Evolutionary conservation across 164 flowering plant species (phyloP).

Genomic region (Annona cherimola): DNA sequence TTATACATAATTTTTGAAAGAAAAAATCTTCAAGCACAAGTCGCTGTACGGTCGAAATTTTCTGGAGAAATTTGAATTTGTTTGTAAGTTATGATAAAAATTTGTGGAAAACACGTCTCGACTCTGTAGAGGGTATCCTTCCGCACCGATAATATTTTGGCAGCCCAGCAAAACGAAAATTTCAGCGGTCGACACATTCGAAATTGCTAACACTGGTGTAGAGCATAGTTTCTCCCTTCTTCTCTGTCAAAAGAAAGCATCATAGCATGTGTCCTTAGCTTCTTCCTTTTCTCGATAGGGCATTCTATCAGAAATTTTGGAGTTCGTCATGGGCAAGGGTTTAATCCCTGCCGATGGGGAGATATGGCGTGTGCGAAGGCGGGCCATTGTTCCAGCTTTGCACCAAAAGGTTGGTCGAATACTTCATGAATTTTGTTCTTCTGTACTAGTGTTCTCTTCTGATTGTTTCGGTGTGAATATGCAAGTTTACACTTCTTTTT

Average conservation of each 20-base stretch:
- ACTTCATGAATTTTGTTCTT: neutral
- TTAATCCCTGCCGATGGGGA: constrained; percentile 99
- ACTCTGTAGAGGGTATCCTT: no score
- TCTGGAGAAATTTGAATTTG: no score
- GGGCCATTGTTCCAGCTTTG: constrained; percentile 94
- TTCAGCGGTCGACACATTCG: no score
- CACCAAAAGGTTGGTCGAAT: constrained; percentile 84
- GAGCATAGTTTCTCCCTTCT: no score
- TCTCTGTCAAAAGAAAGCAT: neutral
- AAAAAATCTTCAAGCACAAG: no score
- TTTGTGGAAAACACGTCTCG: no score
- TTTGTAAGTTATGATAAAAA: no score
- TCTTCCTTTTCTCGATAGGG: constrained; percentile 49
- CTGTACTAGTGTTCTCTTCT: neutral
- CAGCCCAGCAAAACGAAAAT: no score
- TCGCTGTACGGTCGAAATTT: no score
- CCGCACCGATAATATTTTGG: no score
- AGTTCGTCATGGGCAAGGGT: constrained; percentile 99
- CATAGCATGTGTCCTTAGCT: neutral
- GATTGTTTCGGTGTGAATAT: neutral
- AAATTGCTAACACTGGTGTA: no score
- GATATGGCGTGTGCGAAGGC: constrained; percentile 83
- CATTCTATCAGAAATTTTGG: constrained; percentile 87
- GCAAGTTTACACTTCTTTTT: neutral
- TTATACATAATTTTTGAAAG: no score